Percentiles rank a stretch among this genome's conserved stretches.
Evolutionary conservation across 2,329 filamentous ascomycete genomes (phyloP).

Genomic region (Aspergillus bombycis): DNA sequence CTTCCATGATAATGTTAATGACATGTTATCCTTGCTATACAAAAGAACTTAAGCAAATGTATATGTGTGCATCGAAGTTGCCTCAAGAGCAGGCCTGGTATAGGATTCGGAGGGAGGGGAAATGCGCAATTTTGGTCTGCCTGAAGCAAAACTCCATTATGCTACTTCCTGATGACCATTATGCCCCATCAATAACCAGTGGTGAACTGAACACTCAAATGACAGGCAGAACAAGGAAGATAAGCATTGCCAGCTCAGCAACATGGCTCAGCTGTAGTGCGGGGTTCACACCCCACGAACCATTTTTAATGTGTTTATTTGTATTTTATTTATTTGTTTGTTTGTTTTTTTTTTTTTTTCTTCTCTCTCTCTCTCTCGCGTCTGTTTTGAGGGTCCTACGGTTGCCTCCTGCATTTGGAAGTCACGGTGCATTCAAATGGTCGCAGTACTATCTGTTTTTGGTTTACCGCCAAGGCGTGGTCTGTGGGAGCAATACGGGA

Average conservation of each 20-base stretch:
- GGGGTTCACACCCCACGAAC: conserved; percentile 19
- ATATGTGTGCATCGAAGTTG: background rate
- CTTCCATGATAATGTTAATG: background rate
- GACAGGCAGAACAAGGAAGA: conserved; percentile 4
- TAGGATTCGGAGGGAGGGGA: background rate
- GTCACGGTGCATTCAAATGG: conserved; percentile 3
- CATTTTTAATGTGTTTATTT: background rate
- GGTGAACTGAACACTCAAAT: conserved; percentile 22
- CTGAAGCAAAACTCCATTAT: background rate
- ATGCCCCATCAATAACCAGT: background rate
- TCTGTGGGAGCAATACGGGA: background rate
- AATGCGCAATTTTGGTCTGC: background rate
- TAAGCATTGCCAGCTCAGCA: conserved; percentile 21
- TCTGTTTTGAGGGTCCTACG: background rate
- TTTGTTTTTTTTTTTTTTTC: too few species aligned
- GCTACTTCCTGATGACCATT: background rate
- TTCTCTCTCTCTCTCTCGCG: too few species aligned
- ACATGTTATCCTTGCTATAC: background rate
- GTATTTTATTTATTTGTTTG: background rate
- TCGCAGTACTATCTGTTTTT: background rate
- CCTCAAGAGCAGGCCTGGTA: background rate
- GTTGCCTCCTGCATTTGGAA: conserved; percentile 9
- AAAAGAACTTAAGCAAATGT: background rate
- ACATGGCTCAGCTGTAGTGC: conserved; percentile 19
- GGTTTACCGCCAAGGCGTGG: conserved; percentile 1